Conservation (phyloP, 768 basidiomycete genomes). For the Rhodotorula taiwanensis region DNA sequence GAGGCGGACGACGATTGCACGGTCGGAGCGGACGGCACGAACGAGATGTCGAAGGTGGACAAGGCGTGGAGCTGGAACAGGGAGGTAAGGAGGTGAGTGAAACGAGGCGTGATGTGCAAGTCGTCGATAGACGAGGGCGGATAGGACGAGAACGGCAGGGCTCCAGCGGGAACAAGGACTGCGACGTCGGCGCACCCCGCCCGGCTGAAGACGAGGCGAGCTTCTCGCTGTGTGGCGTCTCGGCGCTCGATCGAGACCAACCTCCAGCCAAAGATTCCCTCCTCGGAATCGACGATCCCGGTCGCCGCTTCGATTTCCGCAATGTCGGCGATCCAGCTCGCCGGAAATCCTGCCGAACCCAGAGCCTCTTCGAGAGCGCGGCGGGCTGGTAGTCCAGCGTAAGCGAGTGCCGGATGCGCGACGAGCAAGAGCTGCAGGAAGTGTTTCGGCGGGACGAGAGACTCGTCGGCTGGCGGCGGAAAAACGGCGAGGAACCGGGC, state of each 20-base stretch:
- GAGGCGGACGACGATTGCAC: constrained; percentile 17
- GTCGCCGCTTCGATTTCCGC: neutral
- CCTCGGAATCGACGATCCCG: neutral
- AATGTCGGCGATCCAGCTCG: constrained; percentile 2
- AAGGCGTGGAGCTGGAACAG: constrained; percentile 28
- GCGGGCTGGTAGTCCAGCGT: neutral
- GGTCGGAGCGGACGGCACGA: constrained; percentile 11
- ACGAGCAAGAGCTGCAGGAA: constrained; percentile 13
- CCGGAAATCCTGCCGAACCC: neutral
- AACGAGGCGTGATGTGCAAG: constrained; percentile 19
- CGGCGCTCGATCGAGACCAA: neutral
- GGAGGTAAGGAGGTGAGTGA: constrained; percentile 25
- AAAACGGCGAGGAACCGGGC: constrained; percentile 29
- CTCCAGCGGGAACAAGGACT: constrained; percentile 6
- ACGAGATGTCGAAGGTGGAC: constrained; percentile 18
- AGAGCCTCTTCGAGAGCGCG: constrained; percentile 10
- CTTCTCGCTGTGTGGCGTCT: neutral
- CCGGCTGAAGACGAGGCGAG: constrained; percentile 5
- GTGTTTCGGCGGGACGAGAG: neutral
- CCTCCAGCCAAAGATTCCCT: constrained; percentile 21
- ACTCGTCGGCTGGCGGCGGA: constrained; percentile 1
- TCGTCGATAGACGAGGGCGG: neutral
- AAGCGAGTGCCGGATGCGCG: constrained; percentile 20
- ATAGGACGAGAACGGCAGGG: constrained; percentile 6
- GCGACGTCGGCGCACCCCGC: neutral